Evolutionary conservation across 176 grass and related monocot genomes (phyloP), one percentile per base, ranked within the genome.

Genomic region (Ananas comosus): DNA sequence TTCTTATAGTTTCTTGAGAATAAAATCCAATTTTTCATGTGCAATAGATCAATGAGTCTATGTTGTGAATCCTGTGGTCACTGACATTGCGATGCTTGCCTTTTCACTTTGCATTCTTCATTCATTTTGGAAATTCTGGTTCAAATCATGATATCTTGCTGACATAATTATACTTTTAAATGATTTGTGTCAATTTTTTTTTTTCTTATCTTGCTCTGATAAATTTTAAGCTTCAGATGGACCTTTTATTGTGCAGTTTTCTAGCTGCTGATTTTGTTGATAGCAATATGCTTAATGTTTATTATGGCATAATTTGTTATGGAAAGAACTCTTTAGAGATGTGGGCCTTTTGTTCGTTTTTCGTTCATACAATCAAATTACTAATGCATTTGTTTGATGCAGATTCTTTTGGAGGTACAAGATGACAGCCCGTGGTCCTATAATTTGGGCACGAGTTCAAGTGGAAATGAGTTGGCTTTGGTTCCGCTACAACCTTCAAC

Each of bases 401-500:
- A 99, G 94, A 85, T 99, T 80, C 90, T 90, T 59, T 49, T 86
- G 67, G 87, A 85, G 67, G 51, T 90, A 23, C 85, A 87, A 48
- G 61, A 67, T 84, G 82, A 81, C 64, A 70, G 76, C 57, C 53
- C 29, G 14, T 65, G 67, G 56, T 33, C 57, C 77, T 69, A 81
- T 25, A 75, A 71, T 75, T 71, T 80, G 65, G 17, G 73, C 80
- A 68, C 73, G 49, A 81, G 69, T 75, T 90, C 76, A 21, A 74
- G 85, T 76, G 86, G 81, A 66, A 93, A 99, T 85, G 86, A 87
- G 28, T 81, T 93, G 68, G 94, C 89, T 81, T 80, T 93, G 70
- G 67, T 99, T 81, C 84, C 89, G 61, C 51, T 88, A 57, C 86
- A 82, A 75, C 89, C 94, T 25, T 87, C 87, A 10, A 99, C 84